These are phyloP conservation scores for Powellomyces hirtus DNA, from an alignment of 192 early-diverging fungal genomes.

Conservation along the genomic window DNA sequence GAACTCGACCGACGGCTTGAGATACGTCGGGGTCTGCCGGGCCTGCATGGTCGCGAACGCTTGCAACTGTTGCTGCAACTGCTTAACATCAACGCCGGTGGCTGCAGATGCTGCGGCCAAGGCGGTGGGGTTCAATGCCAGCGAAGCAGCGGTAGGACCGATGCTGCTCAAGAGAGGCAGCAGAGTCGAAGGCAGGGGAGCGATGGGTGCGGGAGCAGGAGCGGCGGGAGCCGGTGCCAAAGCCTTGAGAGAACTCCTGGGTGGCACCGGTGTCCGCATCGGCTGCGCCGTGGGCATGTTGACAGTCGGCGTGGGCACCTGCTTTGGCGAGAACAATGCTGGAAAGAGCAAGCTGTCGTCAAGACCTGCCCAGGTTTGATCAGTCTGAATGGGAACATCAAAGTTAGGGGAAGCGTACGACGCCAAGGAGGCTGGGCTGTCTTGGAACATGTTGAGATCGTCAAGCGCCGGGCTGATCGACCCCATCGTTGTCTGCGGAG, in stretches of 20 bases:
- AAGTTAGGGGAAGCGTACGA: not conserved
- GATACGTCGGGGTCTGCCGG: not conserved
- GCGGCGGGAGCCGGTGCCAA: not conserved
- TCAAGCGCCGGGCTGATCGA: not conserved
- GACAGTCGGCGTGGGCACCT: not conserved
- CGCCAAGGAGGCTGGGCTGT: not conserved
- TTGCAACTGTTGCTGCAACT: constrained; percentile 24
- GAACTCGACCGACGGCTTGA: not conserved
- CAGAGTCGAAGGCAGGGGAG: constrained; percentile 2
- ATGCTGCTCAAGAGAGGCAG: constrained; percentile 8
- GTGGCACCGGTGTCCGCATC: not conserved
- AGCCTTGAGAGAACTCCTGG: not conserved
- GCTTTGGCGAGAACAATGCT: not conserved
- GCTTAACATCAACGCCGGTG: constrained; percentile 13
- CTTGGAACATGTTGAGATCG: not conserved
- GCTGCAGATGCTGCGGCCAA: constrained; percentile 15
- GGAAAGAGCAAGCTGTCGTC: constrained; percentile 1
- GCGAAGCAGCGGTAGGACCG: constrained; percentile 4
- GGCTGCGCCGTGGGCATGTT: not conserved
- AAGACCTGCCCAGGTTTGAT: not conserved
- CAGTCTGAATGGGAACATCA: not conserved
- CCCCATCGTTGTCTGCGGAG: not conserved
- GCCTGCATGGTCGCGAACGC: constrained; percentile 9
- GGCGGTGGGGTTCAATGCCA: constrained; percentile 1
- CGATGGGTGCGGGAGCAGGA: not conserved